Evolutionary conservation across 352 stramenopile species (phyloP).

Genomic region (Phytophthora pluvialis): DNA sequence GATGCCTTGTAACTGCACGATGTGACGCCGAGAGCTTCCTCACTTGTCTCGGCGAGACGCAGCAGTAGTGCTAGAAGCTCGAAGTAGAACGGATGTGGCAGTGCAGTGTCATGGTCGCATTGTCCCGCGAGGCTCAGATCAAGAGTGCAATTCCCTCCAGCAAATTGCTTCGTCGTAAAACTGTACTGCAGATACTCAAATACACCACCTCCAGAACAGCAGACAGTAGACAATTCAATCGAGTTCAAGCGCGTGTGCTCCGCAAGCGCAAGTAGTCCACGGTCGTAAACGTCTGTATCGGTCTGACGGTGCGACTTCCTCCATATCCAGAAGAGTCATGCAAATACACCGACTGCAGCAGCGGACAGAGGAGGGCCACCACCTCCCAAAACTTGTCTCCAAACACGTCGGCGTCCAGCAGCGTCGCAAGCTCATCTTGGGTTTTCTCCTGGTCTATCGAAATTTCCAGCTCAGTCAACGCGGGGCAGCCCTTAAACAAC

Average conservation of each 20-base stretch:
- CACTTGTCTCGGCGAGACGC: slow-evolving; percentile 20
- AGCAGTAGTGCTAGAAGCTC: slow-evolving; percentile 38
- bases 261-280: slow-evolving; percentile 34
- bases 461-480: slow-evolving; percentile 44
- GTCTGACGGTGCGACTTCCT: slow-evolving; percentile 33
- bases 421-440: slow-evolving; percentile 9
- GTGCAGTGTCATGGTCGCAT: slow-evolving; percentile 29
- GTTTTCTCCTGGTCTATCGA: slow-evolving; percentile 46
- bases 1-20: slow-evolving; percentile 28
- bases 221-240: slow-evolving; percentile 40
- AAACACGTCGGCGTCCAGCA: slow-evolving; percentile 40
- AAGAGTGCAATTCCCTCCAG: slow-evolving; percentile 23
- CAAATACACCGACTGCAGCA: slow-evolving; percentile 38
- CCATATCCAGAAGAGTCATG: slow-evolving; percentile 35
- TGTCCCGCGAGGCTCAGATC: slow-evolving; percentile 38
- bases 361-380: slow-evolving; percentile 28
- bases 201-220: slow-evolving; percentile 42
- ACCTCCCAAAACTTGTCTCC: slow-evolving; percentile 46
- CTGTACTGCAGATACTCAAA: slow-evolving; percentile 45
- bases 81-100: slow-evolving; percentile 39
- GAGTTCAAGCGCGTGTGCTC: slow-evolving; percentile 34
- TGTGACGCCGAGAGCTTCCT: slow-evolving; percentile 16
- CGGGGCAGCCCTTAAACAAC: slow-evolving; percentile 43
- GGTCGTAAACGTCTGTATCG: slow-evolving; percentile 44
- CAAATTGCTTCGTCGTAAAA: slow-evolving; percentile 20